Evolutionary conservation across 2,329 filamentous ascomycete species (phyloP).

Genomic region (Pseudovirgaria hyperparasitica): DNA sequence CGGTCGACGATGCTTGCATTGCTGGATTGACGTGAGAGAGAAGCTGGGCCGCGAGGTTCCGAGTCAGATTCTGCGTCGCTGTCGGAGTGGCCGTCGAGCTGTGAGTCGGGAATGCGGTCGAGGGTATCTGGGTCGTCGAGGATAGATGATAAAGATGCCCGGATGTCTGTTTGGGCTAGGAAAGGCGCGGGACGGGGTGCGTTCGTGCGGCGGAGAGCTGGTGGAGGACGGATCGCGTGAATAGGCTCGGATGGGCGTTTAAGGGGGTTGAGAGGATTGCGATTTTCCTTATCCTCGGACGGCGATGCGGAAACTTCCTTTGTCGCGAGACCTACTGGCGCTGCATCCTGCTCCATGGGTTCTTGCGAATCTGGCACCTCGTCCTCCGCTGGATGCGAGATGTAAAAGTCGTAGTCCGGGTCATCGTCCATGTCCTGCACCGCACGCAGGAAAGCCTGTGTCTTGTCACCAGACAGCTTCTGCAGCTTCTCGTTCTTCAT

Average conservation of each 20-base stretch:
- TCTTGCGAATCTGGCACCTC: conserved; percentile 14
- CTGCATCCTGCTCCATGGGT: conserved; percentile 5
- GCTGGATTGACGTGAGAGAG: conserved; percentile 21
- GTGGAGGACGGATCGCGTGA: conserved; percentile 34
- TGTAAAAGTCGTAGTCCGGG: conserved; percentile 63
- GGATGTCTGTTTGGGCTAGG: conserved; percentile 68
- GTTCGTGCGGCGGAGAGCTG: conserved; percentile 48
- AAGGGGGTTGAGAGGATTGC: conserved; percentile 13
- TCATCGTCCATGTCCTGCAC: conserved; percentile 68
- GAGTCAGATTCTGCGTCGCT: conserved; percentile 32
- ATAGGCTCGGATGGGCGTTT: conserved; percentile 31
- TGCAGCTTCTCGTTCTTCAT: conserved; percentile 81
- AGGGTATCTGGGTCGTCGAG: conserved; percentile 48
- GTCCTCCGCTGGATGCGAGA: conserved; percentile 17
- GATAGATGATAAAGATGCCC: conserved; percentile 70
- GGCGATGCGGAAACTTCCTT: conserved; percentile 20
- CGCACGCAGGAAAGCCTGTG: conserved; percentile 77
- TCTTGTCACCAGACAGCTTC: conserved; percentile 56
- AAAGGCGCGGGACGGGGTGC: conserved; percentile 54
- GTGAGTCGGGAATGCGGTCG: conserved; percentile 46
- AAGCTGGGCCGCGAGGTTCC: conserved; percentile 22
- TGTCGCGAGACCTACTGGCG: conserved; percentile 15
- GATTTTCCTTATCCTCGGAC: conserved; percentile 22
- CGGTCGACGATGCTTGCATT: conserved; percentile 53
- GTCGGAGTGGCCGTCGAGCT: conserved; percentile 26